Evolutionary conservation across 331 rosid species (phyloP).

Genomic region (Erythrophleum ivorense): DNA sequence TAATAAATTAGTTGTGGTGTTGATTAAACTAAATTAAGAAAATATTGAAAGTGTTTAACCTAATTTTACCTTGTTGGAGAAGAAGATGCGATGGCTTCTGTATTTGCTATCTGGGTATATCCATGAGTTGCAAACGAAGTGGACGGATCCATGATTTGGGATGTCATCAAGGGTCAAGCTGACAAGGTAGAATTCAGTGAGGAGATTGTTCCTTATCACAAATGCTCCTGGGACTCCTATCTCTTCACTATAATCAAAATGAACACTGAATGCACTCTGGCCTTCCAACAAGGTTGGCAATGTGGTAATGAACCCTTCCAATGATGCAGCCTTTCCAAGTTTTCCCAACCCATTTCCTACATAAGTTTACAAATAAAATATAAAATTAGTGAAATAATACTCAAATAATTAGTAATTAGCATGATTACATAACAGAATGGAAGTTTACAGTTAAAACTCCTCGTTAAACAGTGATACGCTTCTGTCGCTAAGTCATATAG

Average conservation of each 20-base stretch:
- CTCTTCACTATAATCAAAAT: slow-evolving; percentile 58
- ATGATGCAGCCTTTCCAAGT: slow-evolving; percentile 51
- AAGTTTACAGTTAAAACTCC: no score
- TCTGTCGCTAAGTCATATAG: no score
- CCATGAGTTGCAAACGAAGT: slow-evolving; percentile 56
- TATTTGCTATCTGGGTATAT: slow-evolving; percentile 10
- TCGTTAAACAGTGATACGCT: no score
- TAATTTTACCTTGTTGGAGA: slow-evolving; percentile 52
- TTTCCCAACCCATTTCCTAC: slow-evolving; percentile 45
- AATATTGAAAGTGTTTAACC: background rate
- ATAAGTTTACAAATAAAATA: background rate
- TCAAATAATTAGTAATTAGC: no score
- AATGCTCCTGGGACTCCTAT: slow-evolving; percentile 75
- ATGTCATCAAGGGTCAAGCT: slow-evolving; percentile 50
- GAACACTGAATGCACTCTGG: slow-evolving; percentile 58
- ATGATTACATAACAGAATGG: no score
- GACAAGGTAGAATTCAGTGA: slow-evolving; percentile 58
- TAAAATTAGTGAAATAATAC: background rate
- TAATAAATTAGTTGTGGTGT: background rate
- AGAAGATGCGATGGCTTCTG: slow-evolving; percentile 55
- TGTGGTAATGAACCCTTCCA: slow-evolving; percentile 53
- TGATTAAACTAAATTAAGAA: background rate
- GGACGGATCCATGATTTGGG: slow-evolving; percentile 54
- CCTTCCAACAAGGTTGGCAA: slow-evolving; percentile 60
- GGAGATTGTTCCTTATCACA: slow-evolving; percentile 60